Conservation (phyloP, 768 basidiomycete genomes). For the Podaxis sp. region DNA sequence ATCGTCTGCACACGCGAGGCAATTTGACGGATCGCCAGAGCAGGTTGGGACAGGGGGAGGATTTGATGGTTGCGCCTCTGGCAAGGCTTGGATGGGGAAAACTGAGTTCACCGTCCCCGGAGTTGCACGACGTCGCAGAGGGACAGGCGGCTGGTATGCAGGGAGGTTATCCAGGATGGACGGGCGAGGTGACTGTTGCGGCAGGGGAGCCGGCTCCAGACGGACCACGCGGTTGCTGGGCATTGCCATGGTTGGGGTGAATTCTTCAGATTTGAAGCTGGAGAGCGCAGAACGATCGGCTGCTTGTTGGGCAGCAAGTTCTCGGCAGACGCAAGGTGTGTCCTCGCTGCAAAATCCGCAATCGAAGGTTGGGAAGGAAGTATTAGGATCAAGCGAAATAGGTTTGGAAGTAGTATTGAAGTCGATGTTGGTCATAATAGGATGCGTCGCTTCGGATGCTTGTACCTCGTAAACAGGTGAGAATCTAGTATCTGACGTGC, state of each 20-base stretch:
- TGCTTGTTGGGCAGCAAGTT: conserved; percentile 54
- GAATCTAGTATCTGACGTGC: conserved; percentile 21
- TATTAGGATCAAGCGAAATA: conserved; percentile 23
- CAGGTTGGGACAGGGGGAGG: conserved; percentile 43
- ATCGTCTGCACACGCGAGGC: conserved; percentile 82
- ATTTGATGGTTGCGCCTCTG: conserved; percentile 14
- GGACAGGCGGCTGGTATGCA: conserved; percentile 79
- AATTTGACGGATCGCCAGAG: conserved; percentile 86
- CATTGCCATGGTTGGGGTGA: conserved; percentile 17
- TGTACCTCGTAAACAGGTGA: conserved; percentile 20
- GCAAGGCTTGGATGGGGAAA: conserved; percentile 48
- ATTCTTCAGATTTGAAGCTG: conserved; percentile 25
- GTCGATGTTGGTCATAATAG: conserved; percentile 30
- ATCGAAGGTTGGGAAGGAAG: conserved; percentile 47
- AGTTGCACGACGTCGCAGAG: conserved; percentile 61
- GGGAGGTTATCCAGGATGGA: conserved; percentile 79
- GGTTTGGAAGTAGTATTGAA: conserved; percentile 30
- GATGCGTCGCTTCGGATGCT: conserved; percentile 34
- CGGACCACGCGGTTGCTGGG: conserved; percentile 15
- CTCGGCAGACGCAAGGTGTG: conserved; percentile 76
- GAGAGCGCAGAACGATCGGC: conserved; percentile 20
- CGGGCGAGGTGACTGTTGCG: conserved; percentile 19
- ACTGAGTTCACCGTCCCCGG: conserved; percentile 43
- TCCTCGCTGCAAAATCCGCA: conserved; percentile 78
- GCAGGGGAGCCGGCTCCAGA: conserved; percentile 18